Evolutionary conservation across 1,139 yeast genomes (phyloP).

Genomic region (Yamadazyma conglobata): DNA sequence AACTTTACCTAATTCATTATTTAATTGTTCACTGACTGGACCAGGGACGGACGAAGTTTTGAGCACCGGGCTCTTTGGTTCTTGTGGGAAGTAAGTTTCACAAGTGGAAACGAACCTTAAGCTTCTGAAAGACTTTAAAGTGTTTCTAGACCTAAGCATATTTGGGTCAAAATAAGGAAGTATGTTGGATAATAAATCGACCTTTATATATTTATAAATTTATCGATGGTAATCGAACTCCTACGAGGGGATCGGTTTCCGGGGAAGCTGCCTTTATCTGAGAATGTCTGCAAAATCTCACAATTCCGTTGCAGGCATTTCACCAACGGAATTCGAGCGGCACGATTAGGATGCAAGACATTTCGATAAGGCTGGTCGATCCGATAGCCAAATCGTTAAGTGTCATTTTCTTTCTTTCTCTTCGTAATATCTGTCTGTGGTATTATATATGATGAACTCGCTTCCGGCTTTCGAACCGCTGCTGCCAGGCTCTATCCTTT

Average conservation of each 20-base stretch:
- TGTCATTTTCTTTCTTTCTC: too few relatives aligned
- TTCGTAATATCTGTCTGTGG: too few relatives aligned
- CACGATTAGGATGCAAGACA: too few relatives aligned
- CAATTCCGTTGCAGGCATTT: too few relatives aligned
- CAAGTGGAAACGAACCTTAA: constrained; percentile 13
- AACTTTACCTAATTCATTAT: constrained; percentile 48
- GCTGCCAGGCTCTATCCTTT: too few relatives aligned
- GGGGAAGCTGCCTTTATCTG: too few relatives aligned
- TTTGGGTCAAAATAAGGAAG: neutral
- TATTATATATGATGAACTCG: too few relatives aligned
- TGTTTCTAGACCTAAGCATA: constrained; percentile 3
- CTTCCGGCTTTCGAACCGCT: too few relatives aligned
- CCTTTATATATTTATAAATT: neutral
- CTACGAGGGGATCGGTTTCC: constrained; percentile 13
- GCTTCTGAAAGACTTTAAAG: constrained; percentile 2
- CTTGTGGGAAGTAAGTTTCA: constrained; percentile 42
- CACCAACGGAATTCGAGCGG: too few relatives aligned
- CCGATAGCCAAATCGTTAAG: too few relatives aligned
- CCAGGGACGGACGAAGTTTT: constrained; percentile 55
- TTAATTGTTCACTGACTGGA: constrained; percentile 47
- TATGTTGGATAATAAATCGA: neutral
- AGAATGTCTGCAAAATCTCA: too few relatives aligned
- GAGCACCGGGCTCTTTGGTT: constrained; percentile 51
- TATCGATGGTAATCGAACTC: constrained; percentile 1
- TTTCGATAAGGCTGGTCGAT: too few relatives aligned